Base-by-base conservation (phyloP, 169 alveolate species). In the Sarcocystis neurona region DNA sequence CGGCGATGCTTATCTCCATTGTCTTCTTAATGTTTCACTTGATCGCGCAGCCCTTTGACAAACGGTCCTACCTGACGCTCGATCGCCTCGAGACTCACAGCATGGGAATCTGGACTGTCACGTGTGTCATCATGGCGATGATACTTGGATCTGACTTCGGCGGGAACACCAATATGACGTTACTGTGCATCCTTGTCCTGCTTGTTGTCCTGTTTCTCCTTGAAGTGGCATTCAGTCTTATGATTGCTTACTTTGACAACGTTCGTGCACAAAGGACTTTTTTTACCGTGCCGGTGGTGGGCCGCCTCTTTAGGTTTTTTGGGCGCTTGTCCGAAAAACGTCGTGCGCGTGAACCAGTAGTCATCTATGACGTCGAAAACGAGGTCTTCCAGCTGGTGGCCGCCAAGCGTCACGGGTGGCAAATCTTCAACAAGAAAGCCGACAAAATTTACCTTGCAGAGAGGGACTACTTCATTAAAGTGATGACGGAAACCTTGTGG, bases 101-200 rank as follows among this genome's bases (percentile, higher is more conserved):
- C 84, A 95, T 95, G 97, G 68, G 91, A 39, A 86, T 95, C 58
- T 95, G 97, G 97, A 94, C 97, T 3, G 74, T 94, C 30, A 95
- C 95, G 34, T 85, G 93, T 53, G 85, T 94, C 86, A 77, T 92
- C 44, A 60, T 92, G 75, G 90, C 72, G n/a, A 84, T 92, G 72
- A 91, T 93, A 60, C 39, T 92, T 58, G 90, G 92, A 1, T 80
- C 92, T 74, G 78, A 86, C 56, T 63, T 91, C 72, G 72, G 87
- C 41, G 92, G 68, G 84, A 88, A 89, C 86, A 85, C 93, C 82
- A 89, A 93, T 84, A 50, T 92, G 89, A 75, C 91, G 39, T 78
- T 94, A 68, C 68, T 94, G 32, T 77, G 92, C 32, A 78, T 89
- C 37, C 44, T 93, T 30, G 87, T 66, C 30, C 47, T 88, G 0